A percentile compares a stretch with the other conserved stretches of the same genome.
Conservation (phyloP, 2,329 filamentous ascomycete genomes). For the Daldinia sp. region DNA sequence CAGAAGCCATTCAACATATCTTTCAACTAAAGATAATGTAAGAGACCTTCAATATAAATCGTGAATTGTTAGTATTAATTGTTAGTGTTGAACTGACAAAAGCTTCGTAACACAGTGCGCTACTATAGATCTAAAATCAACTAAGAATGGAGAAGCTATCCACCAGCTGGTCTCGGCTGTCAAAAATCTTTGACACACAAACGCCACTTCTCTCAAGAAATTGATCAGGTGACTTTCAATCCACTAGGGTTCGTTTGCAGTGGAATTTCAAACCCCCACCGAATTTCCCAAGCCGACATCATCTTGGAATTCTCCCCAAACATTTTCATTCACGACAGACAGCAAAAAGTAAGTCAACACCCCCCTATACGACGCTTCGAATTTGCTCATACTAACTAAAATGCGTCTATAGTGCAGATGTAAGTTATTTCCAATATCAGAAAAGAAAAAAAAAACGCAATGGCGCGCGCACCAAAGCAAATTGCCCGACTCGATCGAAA, state of each 20-base stretch:
- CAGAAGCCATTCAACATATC: neutral
- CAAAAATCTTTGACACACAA: neutral
- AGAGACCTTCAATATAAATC: neutral
- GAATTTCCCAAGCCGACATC: conserved; percentile 56
- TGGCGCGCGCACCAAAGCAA: neutral
- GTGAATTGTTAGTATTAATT: neutral
- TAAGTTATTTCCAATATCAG: conserved; percentile 63
- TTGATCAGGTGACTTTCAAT: conserved; percentile 36
- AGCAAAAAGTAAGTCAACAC: conserved; percentile 69
- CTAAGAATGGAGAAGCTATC: neutral
- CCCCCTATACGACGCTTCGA: conserved; percentile 9
- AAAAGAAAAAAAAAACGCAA: neutral
- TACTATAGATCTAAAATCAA: neutral
- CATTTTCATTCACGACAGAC: conserved; percentile 61
- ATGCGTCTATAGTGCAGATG: conserved; percentile 81
- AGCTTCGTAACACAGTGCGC: neutral
- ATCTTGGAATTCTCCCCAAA: conserved; percentile 58
- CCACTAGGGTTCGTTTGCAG: conserved; percentile 42
- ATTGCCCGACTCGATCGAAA: conserved; percentile 45
- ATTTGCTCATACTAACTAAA: conserved; percentile 61
- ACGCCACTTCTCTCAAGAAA: conserved; percentile 12
- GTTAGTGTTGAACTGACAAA: neutral
- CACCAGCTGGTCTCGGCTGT: neutral
- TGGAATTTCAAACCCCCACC: conserved; percentile 43
- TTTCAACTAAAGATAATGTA: neutral